Evolutionary conservation across 2,329 filamentous ascomycete species (phyloP).

Genomic region (Myriangium duriaei): DNA sequence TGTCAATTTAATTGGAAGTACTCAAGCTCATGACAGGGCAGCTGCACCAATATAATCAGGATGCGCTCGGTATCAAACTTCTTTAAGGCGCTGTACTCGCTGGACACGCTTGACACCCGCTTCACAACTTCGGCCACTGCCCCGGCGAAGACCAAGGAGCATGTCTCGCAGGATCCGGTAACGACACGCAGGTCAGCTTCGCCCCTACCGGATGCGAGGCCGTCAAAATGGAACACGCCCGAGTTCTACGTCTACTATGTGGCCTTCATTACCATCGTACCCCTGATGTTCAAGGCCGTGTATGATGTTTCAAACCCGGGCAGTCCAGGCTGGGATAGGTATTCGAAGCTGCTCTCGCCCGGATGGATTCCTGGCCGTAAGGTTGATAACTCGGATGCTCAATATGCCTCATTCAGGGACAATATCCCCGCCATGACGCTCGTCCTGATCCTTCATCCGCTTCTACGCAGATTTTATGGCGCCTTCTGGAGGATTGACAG

Average conservation of each 20-base stretch:
- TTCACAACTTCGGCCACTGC: constrained; percentile 56
- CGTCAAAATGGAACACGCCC: constrained; percentile 69
- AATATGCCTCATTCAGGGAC: constrained; percentile 73
- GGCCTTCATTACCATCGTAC: constrained; percentile 55
- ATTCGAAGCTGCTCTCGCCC: constrained; percentile 53
- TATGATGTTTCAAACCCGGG: constrained; percentile 73
- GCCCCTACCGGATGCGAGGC: constrained; percentile 31
- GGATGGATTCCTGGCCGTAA: constrained; percentile 91
- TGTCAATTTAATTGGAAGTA: too few species aligned
- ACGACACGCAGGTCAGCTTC: constrained; percentile 15
- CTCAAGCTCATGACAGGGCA: too few species aligned
- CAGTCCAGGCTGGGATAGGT: constrained; percentile 54
- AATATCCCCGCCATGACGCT: constrained; percentile 73
- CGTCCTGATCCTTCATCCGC: constrained; percentile 65
- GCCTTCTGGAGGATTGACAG: constrained; percentile 31
- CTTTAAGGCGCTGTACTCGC: constrained; percentile 45
- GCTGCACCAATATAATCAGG: too few species aligned
- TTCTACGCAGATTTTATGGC: constrained; percentile 64
- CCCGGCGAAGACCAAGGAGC: constrained; percentile 33
- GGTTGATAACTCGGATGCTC: constrained; percentile 81
- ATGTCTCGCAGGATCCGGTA: constrained; percentile 2
- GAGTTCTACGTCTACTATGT: constrained; percentile 87
- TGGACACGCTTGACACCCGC: constrained; percentile 57
- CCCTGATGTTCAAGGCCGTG: constrained; percentile 76
- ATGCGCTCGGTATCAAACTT: constrained; percentile 20